Evolutionary conservation across 345 rosid genomes (phyloP), one percentile per base, ranked within the genome.

Genomic region (Gossypium sturtianum): DNA sequence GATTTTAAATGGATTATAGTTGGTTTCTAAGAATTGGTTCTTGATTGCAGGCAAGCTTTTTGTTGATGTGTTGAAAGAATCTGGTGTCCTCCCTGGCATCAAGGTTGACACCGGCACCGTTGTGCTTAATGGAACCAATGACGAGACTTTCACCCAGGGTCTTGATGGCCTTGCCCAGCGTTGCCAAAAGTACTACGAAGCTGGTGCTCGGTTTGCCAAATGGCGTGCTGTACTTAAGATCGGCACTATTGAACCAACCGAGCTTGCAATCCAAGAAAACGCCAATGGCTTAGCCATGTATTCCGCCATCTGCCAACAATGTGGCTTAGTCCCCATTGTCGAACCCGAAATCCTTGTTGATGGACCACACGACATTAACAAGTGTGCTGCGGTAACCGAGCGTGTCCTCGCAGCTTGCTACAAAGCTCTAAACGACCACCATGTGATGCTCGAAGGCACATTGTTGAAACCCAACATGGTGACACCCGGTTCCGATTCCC

Each of bases 401-500:
- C 89, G 92, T 11, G 97, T 92, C 25, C 94, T 94, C 1, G 98
- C 97, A 1, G 97, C 98, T 12, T 90, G 97, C 83, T 94, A 94
- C 95, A 94, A 94, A 75, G 98, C 98, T 5, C 77, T 92, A 58
- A 94, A 82, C 57, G 94, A 94, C 78, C 97, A 90, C 84, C 87
- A 92, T 47, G 98, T 92, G 34, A 76, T 94, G 72, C 94, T 94
- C 0, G 97, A 94, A 83, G 98, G 98, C 11, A 89, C 96, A 3
- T 82, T 92, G 9, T 80, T 94, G 93, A 92, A 92, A 81, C 97
- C 97, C 11, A 94, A 90, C 92, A 94, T 92, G 98, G 98, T 94
- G 25, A 92, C 98, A 66, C 97, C 95, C 0, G 98, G 98, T 17
- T 94, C 98, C 0, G 96, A 89, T 6, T 70, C 97, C 11, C 82